phyloP scores from a whole-genome alignment of 306 rosid genomes.

The Adenanthera pavonina region DNA sequence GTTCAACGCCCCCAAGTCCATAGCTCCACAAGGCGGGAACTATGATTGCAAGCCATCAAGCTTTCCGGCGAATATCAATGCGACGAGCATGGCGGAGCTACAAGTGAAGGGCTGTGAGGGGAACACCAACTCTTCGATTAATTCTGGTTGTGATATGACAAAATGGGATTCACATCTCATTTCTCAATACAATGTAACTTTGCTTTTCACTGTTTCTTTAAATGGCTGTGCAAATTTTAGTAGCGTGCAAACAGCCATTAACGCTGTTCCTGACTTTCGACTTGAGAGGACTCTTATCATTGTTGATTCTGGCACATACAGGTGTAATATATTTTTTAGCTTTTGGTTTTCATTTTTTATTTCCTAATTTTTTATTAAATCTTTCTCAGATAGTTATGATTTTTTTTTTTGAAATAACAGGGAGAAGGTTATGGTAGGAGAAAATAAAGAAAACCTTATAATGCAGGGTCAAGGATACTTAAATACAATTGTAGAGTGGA shows the following conservation, averaged over 20 bases:
- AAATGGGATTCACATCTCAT: constrained; percentile 54
- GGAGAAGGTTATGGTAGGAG: constrained; percentile 69
- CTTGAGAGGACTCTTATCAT: constrained; percentile 60
- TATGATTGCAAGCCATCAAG: constrained; percentile 39
- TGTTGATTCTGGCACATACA: constrained; percentile 52
- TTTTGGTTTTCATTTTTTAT: not conserved
- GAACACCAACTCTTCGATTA: not conserved
- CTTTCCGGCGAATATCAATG: constrained; percentile 47
- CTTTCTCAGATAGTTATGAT: constrained; percentile 7
- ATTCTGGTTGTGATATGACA: not conserved
- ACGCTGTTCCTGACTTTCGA: constrained; percentile 66
- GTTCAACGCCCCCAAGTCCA: constrained; percentile 62
- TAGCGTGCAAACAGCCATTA: constrained; percentile 68
- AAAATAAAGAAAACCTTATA: constrained; percentile 69
- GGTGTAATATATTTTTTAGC: not conserved
- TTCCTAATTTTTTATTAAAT: not conserved
- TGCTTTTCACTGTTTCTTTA: constrained; percentile 58
- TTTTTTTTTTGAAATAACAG: constrained; percentile 40
- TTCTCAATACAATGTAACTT: constrained; percentile 51
- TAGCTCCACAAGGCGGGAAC: constrained; percentile 54
- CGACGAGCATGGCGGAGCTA: constrained; percentile 43
- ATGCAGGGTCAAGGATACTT: constrained; percentile 73
- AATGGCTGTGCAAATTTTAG: constrained; percentile 69
- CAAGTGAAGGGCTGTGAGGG: constrained; percentile 47
- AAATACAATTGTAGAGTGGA: constrained; percentile 69